A percentile compares a stretch with the other conserved stretches of the same genome.
Evolutionary conservation across 2,329 filamentous ascomycete species (phyloP).

Genomic region (Pseudogymnoascus sp.): DNA sequence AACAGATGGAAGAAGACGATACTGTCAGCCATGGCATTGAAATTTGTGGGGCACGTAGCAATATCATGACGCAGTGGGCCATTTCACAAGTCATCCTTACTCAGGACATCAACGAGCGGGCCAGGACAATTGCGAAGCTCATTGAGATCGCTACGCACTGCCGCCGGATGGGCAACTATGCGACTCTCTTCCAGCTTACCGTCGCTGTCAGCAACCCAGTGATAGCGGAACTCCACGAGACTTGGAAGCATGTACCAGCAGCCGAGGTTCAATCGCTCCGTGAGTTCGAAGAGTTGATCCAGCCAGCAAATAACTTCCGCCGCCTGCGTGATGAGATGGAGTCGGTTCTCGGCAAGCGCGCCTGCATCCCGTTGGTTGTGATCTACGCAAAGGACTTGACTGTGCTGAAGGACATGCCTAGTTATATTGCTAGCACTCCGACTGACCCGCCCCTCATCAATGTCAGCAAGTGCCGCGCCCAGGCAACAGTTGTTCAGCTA

Average conservation of each 20-base stretch:
- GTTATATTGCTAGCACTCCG: constrained; percentile 61
- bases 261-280: constrained; percentile 57
- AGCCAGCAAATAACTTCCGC: constrained; percentile 70
- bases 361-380: constrained; percentile 77
- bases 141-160: constrained; percentile 75
- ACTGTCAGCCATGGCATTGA: constrained; percentile 50
- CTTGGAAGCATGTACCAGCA: constrained; percentile 62
- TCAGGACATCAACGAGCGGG: constrained; percentile 61
- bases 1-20: constrained; percentile 40
- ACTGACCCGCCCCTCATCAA: constrained; percentile 65
- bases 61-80: constrained; percentile 81
- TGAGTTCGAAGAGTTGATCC: constrained; percentile 64
- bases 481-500: constrained; percentile 71
- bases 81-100: constrained; percentile 73
- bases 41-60: constrained; percentile 78
- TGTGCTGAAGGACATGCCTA: constrained; percentile 71
- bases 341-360: constrained; percentile 48
- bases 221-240: constrained; percentile 56
- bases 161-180: constrained; percentile 70
- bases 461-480: constrained; percentile 72
- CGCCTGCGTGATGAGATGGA: constrained; percentile 76
- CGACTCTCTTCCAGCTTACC: constrained; percentile 72
- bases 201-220: constrained; percentile 70
- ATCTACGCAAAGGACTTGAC: constrained; percentile 78
- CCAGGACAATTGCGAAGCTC: constrained; percentile 68